Evolutionary conservation across 2,329 filamentous ascomycete genomes (phyloP).

Genomic region (Neonectria neomacrospora): DNA sequence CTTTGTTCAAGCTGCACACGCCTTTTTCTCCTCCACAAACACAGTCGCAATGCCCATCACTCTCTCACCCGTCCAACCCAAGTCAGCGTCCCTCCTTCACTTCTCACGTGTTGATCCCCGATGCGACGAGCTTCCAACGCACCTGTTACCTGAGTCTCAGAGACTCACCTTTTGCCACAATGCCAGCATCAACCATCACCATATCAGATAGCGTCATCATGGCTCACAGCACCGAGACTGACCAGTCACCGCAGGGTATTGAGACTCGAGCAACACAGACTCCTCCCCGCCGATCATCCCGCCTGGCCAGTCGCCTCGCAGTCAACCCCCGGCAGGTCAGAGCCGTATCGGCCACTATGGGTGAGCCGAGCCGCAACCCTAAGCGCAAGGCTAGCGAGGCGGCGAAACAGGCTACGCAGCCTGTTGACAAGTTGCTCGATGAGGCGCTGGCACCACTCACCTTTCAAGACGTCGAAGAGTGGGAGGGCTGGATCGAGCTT

Average conservation of each 20-base stretch:
- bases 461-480: constrained; percentile 66
- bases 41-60: constrained; percentile 5
- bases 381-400: constrained; percentile 58
- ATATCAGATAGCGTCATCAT: constrained; percentile 10
- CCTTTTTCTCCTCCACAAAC: background rate
- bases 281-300: constrained; percentile 37
- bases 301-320: constrained; percentile 23
- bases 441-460: constrained; percentile 60
- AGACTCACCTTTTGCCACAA: background rate
- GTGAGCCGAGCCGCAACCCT: constrained; percentile 51
- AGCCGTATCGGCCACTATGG: constrained; percentile 26
- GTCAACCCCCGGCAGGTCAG: constrained; percentile 11
- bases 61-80: background rate
- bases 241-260: constrained; percentile 23
- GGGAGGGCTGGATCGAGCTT: constrained; percentile 83
- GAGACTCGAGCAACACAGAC: background rate
- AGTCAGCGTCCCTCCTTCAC: background rate
- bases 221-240: constrained; percentile 18
- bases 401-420: constrained; percentile 42
- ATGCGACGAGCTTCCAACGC: background rate
- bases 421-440: constrained; percentile 56
- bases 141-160: background rate
- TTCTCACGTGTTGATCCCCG: background rate
- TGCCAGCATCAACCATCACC: background rate
- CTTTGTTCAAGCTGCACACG: background rate